Conservation (phyloP, 2,329 filamentous ascomycete genomes). For the Botrytis aclada region DNA sequence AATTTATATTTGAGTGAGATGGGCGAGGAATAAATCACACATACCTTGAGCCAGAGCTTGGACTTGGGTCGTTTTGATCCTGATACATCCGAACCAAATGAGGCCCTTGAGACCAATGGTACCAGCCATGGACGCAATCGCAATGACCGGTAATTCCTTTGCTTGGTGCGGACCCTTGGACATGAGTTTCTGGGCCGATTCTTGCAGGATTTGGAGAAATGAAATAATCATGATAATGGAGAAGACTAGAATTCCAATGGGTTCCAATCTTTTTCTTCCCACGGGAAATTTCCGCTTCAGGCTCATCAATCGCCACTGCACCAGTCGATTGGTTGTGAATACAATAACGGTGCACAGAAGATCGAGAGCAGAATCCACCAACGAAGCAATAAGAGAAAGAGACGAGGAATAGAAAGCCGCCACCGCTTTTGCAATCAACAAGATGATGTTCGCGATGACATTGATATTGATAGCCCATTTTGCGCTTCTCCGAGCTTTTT, state of each 20-base stretch:
- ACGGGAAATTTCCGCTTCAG: conserved; percentile 55
- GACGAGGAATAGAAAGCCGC: conserved; percentile 53
- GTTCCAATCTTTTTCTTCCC: conserved; percentile 52
- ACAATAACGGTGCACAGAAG: conserved; percentile 59
- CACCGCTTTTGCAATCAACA: conserved; percentile 52
- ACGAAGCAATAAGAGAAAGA: conserved; percentile 56
- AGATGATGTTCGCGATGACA: conserved; percentile 54
- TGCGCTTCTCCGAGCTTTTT: conserved; percentile 47
- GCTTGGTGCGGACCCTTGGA: conserved; percentile 43
- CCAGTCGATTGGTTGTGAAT: conserved; percentile 55
- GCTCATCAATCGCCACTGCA: conserved; percentile 52
- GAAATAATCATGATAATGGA: conserved; percentile 61
- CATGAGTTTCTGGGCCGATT: conserved; percentile 54
- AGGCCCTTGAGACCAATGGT: conserved; percentile 57
- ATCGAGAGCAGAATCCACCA: conserved; percentile 57
- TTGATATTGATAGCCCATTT: conserved; percentile 59
- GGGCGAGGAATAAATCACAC: not conserved
- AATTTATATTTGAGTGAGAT: not conserved
- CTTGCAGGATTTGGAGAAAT: conserved; percentile 57
- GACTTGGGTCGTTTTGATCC: conserved; percentile 58
- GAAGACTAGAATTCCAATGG: conserved; percentile 58
- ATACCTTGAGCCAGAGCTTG: conserved; percentile 53
- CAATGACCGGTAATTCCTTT: conserved; percentile 47
- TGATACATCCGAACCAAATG: conserved; percentile 55
- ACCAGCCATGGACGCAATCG: conserved; percentile 52